These are phyloP conservation scores for Juglanconis oblonga DNA, from an alignment of 2,329 filamentous ascomycete genomes.

Conservation along the genomic window DNA sequence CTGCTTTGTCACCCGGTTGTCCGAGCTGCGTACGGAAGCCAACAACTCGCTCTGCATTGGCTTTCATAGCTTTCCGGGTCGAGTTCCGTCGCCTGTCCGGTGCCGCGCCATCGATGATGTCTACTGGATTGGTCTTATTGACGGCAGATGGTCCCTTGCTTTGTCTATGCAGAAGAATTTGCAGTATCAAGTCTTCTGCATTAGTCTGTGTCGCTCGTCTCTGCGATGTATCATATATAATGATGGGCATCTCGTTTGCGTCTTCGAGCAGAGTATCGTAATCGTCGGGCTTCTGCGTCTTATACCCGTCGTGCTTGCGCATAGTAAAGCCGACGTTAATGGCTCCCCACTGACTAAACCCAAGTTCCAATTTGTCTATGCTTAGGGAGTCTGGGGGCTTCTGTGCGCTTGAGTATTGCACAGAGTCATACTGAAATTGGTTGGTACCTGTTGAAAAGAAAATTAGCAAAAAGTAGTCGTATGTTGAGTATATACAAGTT, in stretches of 20 bases:
- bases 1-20: not conserved
- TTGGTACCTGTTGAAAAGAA: not conserved
- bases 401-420: not conserved
- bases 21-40: not conserved
- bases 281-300: not conserved
- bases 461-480: not conserved
- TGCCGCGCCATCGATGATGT: not conserved
- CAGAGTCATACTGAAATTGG: not conserved
- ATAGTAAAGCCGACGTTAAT: not conserved
- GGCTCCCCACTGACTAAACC: not conserved
- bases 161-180: not conserved
- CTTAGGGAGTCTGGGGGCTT: not conserved
- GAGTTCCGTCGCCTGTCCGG: not conserved
- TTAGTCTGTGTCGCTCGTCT: not conserved
- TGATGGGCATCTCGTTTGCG: not conserved
- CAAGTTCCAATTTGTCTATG: not conserved
- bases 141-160: not conserved
- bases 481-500: no score
- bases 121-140: not conserved
- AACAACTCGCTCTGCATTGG: not conserved
- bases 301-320: not conserved
- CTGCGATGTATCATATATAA: not conserved
- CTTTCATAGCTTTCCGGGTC: not conserved
- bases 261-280: not conserved
- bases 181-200: not conserved